phyloP scores from a whole-genome alignment of 2,329 filamentous ascomycete genomes.

The Ascosphaera apis region DNA sequence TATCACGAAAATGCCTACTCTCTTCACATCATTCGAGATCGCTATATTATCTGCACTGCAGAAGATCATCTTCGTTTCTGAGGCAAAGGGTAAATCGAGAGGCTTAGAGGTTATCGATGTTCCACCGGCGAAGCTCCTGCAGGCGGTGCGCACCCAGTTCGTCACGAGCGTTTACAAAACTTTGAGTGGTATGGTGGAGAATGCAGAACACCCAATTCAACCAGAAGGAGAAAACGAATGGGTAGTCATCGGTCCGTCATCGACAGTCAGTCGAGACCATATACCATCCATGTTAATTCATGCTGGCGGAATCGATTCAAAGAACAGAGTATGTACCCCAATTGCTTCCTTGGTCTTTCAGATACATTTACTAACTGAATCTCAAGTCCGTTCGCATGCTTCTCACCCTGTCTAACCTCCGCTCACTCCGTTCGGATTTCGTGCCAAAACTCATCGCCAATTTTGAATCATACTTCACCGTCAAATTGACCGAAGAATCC shows the following conservation, averaged over 20 bases:
- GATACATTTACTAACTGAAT: neutral
- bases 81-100: constrained; percentile 53
- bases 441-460: constrained; percentile 75
- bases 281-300: constrained; percentile 19
- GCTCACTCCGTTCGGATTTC: constrained; percentile 55
- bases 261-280: constrained; percentile 11
- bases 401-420: constrained; percentile 77
- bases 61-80: constrained; percentile 81
- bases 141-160: constrained; percentile 80
- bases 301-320: constrained; percentile 28
- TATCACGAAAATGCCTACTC: constrained; percentile 71
- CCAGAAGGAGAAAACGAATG: constrained; percentile 32
- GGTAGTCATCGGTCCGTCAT: constrained; percentile 22
- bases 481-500: constrained; percentile 81
- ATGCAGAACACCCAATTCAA: constrained; percentile 56
- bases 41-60: constrained; percentile 69
- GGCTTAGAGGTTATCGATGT: constrained; percentile 59
- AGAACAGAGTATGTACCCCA: constrained; percentile 24
- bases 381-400: constrained; percentile 71
- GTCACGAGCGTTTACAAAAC: constrained; percentile 87
- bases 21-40: constrained; percentile 68
- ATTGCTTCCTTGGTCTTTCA: neutral
- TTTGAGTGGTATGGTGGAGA: constrained; percentile 88
- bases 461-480: constrained; percentile 83
- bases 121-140: constrained; percentile 65